Conservation (phyloP, 169 alveolate genomes). For the Plasmodium falciparum region DNA sequence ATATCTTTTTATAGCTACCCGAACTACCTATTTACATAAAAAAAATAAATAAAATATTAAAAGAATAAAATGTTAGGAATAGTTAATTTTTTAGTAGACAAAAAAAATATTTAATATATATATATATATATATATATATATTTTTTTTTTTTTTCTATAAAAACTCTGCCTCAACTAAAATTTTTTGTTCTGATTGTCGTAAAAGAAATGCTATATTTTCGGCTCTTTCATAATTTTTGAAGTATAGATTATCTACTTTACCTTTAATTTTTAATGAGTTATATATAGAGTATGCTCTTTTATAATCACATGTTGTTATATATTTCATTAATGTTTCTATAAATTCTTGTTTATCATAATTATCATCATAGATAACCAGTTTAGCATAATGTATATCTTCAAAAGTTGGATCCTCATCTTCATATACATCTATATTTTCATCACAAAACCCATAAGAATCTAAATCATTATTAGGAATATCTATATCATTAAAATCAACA, state of each 20-base stretch:
- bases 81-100: background rate
- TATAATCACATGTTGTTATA: slow-evolving; percentile 48
- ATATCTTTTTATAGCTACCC: too few relatives aligned
- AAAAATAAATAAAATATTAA: background rate
- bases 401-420: slow-evolving; percentile 11
- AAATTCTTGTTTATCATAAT: slow-evolving; percentile 55
- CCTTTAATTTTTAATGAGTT: slow-evolving; percentile 59
- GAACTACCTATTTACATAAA: background rate
- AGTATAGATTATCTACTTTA: slow-evolving; percentile 56
- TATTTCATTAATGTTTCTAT: slow-evolving; percentile 41
- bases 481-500: slow-evolving; percentile 1
- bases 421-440: slow-evolving; percentile 38
- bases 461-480: slow-evolving; percentile 18
- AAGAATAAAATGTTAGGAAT: background rate
- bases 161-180: slow-evolving; percentile 58
- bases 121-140: too few relatives aligned
- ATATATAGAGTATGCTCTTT: slow-evolving; percentile 44
- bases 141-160: slow-evolving; percentile 8
- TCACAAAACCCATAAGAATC: slow-evolving; percentile 40
- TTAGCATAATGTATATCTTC: slow-evolving; percentile 33
- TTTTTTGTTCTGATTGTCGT: slow-evolving; percentile 58
- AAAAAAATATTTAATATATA: background rate
- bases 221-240: slow-evolving; percentile 63
- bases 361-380: slow-evolving; percentile 73
- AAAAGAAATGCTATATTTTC: slow-evolving; percentile 69